Base-by-base conservation (phyloP, 108 stramenopile species). In the Nitzschia sp. region DNA sequence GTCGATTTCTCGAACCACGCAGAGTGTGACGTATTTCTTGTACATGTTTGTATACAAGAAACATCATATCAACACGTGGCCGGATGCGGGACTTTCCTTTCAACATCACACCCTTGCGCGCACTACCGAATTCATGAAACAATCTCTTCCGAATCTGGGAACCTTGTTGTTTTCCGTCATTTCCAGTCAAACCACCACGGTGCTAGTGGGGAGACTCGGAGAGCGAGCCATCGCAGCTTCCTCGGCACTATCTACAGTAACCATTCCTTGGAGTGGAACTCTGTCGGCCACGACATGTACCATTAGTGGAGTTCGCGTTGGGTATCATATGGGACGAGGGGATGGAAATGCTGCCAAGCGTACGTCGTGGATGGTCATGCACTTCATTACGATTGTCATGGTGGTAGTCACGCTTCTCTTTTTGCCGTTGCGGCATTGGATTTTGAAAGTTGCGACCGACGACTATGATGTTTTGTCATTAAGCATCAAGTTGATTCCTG, bases 11-110 rank as follows among this genome's bases (percentile, higher is more conserved):
- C 31, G 76, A 22, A 77, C 80, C n/a, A 63, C 62, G 63, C 79
- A 80, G 66, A 41, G 69, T 15, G 79, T 80, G 17, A 45, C 44
- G 23, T 80, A 80, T 53, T 80, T 53, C 36, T 45, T 80, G 6
- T 80, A 80, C 75, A 80, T 80, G 79, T 80, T 80, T 63, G 65
- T 76, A 5, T 62, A 62, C 71, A 75, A 80, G 58, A 52, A 72
- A 46, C 68, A 80, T 50, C 79, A 80, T 35, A 9, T 76, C 8
- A 33, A 35, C 19, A 58, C 79, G n/a, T 80, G 79, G 79, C 79
- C 79, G 2, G 72, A 68, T n/a, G 60, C 21, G 23, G 79, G 79
- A 47, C 65, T 58, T 64, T 69, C 63, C 27, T 65, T 73, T 21
- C 2, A n/a, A 4, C 69, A 80, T 33, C 75, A 76, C 54, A 80